Evolutionary conservation across 2,329 filamentous ascomycete species (phyloP).

Genomic region (Fusarium sp.): DNA sequence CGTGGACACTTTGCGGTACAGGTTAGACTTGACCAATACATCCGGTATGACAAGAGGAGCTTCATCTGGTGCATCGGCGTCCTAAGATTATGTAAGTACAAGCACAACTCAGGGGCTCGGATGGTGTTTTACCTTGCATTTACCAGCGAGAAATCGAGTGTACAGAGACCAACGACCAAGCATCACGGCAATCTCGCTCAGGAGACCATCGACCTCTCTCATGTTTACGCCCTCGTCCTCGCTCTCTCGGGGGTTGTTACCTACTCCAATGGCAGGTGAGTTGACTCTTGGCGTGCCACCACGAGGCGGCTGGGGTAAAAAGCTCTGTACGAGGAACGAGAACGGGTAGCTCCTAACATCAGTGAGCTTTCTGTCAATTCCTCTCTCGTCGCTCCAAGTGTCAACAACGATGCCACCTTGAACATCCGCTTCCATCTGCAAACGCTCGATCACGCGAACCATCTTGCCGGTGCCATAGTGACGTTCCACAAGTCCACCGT

Average conservation of each 20-base stretch:
- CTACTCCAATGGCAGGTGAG: constrained; percentile 76
- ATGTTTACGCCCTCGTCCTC: constrained; percentile 96
- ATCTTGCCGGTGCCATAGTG: constrained; percentile 96
- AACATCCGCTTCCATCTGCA: constrained; percentile 95
- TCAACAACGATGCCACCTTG: constrained; percentile 97
- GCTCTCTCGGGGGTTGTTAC: constrained; percentile 68
- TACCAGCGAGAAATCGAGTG: constrained; percentile 86
- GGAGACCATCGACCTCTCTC: constrained; percentile 90
- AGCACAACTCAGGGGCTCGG: not conserved
- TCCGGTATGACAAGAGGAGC: constrained; percentile 74
- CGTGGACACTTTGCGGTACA: constrained; percentile 81
- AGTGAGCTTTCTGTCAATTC: constrained; percentile 85
- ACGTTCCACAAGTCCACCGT: constrained; percentile 89
- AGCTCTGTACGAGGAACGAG: constrained; percentile 96
- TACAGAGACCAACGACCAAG: constrained; percentile 94
- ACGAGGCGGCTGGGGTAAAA: constrained; percentile 77
- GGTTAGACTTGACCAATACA: constrained; percentile 81
- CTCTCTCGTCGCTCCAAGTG: constrained; percentile 92
- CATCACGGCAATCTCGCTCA: constrained; percentile 93
- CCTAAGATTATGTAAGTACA: constrained; percentile 54
- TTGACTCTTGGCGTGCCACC: constrained; percentile 74
- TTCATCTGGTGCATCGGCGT: constrained; percentile 63
- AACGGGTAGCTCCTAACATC: constrained; percentile 99
- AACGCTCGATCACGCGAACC: constrained; percentile 89
- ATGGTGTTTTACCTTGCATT: constrained; percentile 75